These are phyloP conservation scores for Mycena kentingensis DNA, from an alignment of 768 basidiomycete genomes.

Conservation along the genomic window DNA sequence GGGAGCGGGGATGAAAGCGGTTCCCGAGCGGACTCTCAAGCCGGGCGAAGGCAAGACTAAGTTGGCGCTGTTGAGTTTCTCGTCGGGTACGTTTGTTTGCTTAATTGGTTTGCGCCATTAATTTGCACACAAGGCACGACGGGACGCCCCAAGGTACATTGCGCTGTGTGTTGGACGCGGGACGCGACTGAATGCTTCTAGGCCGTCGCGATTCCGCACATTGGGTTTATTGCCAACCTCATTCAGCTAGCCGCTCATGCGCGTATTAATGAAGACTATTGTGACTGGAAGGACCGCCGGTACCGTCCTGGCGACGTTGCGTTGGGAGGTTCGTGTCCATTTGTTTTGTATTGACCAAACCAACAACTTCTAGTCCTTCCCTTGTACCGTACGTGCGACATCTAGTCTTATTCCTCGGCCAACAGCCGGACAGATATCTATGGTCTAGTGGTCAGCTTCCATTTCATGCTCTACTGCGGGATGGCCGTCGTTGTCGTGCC, in stretches of 20 bases:
- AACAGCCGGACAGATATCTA: slow-evolving; percentile 55
- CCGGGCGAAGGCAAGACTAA: slow-evolving; percentile 69
- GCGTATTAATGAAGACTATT: slow-evolving; percentile 48
- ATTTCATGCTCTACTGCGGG: slow-evolving; percentile 57
- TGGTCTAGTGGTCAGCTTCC: slow-evolving; percentile 64
- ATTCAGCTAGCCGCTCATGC: slow-evolving; percentile 60
- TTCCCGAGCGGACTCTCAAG: slow-evolving; percentile 50
- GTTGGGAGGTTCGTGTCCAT: slow-evolving; percentile 49
- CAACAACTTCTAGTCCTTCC: slow-evolving; percentile 49
- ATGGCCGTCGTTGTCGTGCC: slow-evolving; percentile 60
- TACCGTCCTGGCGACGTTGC: slow-evolving; percentile 64
- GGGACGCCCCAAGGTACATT: slow-evolving; percentile 64
- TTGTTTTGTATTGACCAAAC: background rate
- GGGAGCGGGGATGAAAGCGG: slow-evolving; percentile 41
- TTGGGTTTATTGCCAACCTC: slow-evolving; percentile 61
- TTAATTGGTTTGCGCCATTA: background rate
- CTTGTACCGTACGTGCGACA: slow-evolving; percentile 53
- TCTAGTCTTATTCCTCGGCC: background rate
- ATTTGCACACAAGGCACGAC: slow-evolving; percentile 51
- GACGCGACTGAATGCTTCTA: no score
- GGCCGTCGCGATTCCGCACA: slow-evolving; percentile 66
- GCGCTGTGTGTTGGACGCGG: background rate
- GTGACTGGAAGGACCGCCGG: slow-evolving; percentile 47
- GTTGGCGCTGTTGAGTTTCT: slow-evolving; percentile 71
- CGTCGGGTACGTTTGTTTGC: slow-evolving; percentile 43